phyloP scores from a whole-genome alignment of 2,329 filamentous ascomycete genomes.

The Paecilomyces variotii region DNA sequence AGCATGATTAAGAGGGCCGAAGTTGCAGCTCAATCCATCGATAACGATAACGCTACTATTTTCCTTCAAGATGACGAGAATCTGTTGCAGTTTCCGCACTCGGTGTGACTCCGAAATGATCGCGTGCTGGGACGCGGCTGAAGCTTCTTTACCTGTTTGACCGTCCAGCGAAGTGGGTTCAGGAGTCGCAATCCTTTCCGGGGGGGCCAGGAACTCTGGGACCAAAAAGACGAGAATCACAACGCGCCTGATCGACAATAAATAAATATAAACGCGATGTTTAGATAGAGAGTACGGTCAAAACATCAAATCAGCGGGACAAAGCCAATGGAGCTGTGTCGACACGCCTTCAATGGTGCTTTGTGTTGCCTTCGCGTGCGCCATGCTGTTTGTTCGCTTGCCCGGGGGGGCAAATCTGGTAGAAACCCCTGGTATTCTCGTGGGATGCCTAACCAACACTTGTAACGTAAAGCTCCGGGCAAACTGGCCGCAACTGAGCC shows the following conservation, averaged over 20 bases:
- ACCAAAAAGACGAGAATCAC: not conserved
- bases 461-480: not conserved
- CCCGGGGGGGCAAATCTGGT: not conserved
- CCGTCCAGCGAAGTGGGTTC: not conserved
- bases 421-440: not conserved
- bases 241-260: not conserved
- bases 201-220: not conserved
- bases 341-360: not conserved
- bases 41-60: not conserved
- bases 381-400: not conserved
- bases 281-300: not conserved
- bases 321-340: not conserved
- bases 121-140: not conserved
- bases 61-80: not conserved
- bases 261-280: not conserved
- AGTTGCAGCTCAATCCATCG: not conserved
- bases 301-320: not conserved
- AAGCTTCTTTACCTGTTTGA: not conserved
- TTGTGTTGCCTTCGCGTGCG: not conserved
- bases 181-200: not conserved
- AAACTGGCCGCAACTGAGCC: not conserved
- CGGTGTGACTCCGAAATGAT: not conserved
- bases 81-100: not conserved
- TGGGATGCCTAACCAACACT: not conserved
- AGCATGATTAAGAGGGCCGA: not conserved